Base-by-base conservation (phyloP, 768 basidiomycete species). In the Russula foetens region DNA sequence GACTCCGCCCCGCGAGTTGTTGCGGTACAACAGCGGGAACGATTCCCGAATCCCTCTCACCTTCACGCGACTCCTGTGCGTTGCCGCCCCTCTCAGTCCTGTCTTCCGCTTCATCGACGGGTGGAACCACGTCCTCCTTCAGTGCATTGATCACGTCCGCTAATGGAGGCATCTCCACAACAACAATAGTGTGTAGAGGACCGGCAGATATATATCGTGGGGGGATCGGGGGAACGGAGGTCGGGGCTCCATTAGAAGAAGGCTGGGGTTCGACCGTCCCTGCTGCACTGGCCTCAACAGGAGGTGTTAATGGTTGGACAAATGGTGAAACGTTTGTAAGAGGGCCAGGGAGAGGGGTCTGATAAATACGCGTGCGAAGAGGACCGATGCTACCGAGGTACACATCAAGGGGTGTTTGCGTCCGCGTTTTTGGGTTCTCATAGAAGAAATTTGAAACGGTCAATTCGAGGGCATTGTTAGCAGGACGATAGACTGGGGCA, bases 341-440 rank as follows among this genome's bases (percentile, higher is more conserved):
- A 9, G 86, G 83, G 12, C 86, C 86, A 8, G 87, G 82, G 44
- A 84, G 78, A 41, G 83, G 76, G 1, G 88, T 82, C 64, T 88
- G 87, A 72, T 87, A 94, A 48, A 86, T 81, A 21, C 88, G 84
- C 54, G 84, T 77, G n/a, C 77, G 79, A 45, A 97, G 80, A 15
- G 94, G 94, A 8, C 94, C 94, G 21, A 96, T 78, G 64, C 88
- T 90, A 29, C 94, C 93, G 8, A 97, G 81, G 74, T 93, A 96
- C 21, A 96, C 84, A 66, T 92, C 87, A 45, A 96, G 79, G 1
- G 93, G 84, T n/a, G 79, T 80, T 57, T 84, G 84, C 31, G 75
- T 72, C 53, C 77, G 76, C 9, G 83, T 82, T 68, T 82, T 82
- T 26, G 84, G 84, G 66, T 92, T 81, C 54, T 86, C 80, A 67